A percentile compares a stretch with the other conserved stretches of the same genome.
phyloP scores from a whole-genome alignment of 2,329 filamentous ascomycete species.

The Claviceps humidiphila region DNA sequence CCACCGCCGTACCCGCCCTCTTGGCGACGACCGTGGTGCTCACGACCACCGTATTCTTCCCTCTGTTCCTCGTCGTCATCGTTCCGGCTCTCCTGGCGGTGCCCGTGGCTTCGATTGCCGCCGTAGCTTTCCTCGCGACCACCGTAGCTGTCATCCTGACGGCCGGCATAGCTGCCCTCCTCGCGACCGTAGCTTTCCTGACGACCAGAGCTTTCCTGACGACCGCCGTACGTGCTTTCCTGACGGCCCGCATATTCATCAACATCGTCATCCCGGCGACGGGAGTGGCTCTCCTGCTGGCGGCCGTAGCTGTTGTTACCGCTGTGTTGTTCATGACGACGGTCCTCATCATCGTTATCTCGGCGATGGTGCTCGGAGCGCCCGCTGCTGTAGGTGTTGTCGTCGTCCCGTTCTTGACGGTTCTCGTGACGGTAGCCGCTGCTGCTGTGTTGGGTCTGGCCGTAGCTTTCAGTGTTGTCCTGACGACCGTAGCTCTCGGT shows the following conservation, averaged over 20 bases:
- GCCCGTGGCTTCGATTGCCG: not conserved
- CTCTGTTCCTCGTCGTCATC: constrained; percentile 3
- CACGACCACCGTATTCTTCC: constrained; percentile 5
- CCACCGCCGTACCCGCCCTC: constrained; percentile 8
- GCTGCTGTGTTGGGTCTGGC: constrained; percentile 35
- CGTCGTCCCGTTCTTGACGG: constrained; percentile 15
- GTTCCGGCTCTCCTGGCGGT: constrained; percentile 6
- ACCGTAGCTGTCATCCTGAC: too few species aligned
- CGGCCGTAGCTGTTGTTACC: constrained; percentile 6
- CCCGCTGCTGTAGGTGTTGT: constrained; percentile 11
- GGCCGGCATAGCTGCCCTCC: too few species aligned
- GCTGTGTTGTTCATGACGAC: constrained; percentile 12
- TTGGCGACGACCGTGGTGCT: constrained; percentile 3
- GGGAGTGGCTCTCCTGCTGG: constrained; percentile 11
- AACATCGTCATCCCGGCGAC: constrained; percentile 11
- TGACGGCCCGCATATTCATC: constrained; percentile 30
- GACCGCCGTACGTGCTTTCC: constrained; percentile 39
- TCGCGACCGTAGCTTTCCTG: not conserved
- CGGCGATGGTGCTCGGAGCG: constrained; percentile 4
- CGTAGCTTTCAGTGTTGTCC: constrained; percentile 35
- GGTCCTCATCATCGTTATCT: constrained; percentile 10
- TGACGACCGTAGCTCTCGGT: constrained; percentile 28
- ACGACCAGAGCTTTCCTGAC: constrained; percentile 11
- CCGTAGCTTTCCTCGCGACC: constrained; percentile 3
- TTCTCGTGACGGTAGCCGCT: constrained; percentile 11